These are phyloP conservation scores for Lasiodiplodia theobromae DNA, from an alignment of 2,329 filamentous ascomycete species.

Conservation along the genomic window DNA sequence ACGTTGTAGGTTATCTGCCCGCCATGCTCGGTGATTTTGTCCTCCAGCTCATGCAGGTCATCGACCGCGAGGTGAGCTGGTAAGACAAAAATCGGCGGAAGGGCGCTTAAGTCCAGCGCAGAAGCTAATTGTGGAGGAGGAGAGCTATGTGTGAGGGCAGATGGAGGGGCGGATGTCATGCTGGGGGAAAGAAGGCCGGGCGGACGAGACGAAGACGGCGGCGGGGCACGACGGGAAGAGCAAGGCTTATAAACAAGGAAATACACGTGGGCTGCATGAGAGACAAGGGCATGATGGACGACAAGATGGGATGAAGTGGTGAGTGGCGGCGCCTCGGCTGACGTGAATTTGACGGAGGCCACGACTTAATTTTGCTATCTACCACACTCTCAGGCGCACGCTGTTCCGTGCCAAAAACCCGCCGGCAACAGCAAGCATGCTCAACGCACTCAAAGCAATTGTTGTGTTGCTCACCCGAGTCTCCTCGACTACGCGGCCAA, in stretches of 20 bases:
- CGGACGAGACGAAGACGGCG: no score
- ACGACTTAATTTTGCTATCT: conserved; percentile 2
- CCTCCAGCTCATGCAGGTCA: conserved; percentile 69
- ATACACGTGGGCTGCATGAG: background rate
- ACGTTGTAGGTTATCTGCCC: conserved; percentile 74
- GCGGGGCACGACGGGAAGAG: no score
- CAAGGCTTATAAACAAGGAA: background rate
- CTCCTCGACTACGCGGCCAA: conserved; percentile 56
- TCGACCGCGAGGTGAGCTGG: conserved; percentile 71
- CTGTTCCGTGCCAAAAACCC: conserved; percentile 36
- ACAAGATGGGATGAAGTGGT: background rate
- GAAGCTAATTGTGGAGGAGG: conserved; percentile 13
- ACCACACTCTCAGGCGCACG: background rate
- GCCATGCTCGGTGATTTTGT: conserved; percentile 61
- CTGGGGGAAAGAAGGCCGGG: background rate
- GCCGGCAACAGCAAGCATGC: conserved; percentile 46
- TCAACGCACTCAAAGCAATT: conserved; percentile 44
- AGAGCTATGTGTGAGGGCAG: background rate
- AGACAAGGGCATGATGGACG: background rate
- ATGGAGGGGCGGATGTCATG: conserved; percentile 13
- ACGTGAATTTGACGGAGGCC: conserved; percentile 10
- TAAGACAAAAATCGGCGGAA: conserved; percentile 76
- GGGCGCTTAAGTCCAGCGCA: conserved; percentile 49
- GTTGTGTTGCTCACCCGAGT: conserved; percentile 48
- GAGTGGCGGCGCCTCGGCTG: conserved; percentile 14